Evolutionary conservation across 1,284 basidiomycete genomes (phyloP).

Genomic region (Moesziomyces sp.): DNA sequence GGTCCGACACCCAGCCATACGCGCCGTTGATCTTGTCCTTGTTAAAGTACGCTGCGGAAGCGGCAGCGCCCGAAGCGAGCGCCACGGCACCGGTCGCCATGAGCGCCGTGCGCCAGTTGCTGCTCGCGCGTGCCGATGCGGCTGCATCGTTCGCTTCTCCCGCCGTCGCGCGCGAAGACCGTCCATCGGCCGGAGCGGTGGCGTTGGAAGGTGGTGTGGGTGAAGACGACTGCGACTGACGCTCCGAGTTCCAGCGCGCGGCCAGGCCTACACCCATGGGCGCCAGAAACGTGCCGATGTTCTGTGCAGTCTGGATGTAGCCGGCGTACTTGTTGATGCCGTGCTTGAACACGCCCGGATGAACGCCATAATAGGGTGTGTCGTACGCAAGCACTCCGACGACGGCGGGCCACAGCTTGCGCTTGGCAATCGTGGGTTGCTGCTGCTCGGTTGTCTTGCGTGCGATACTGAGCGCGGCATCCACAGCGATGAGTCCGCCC

Average conservation of each 20-base stretch:
- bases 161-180: slow-evolving; percentile 27
- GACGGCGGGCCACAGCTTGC: slow-evolving; percentile 82
- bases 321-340: slow-evolving; percentile 79
- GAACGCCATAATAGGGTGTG: slow-evolving; percentile 75
- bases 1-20: slow-evolving; percentile 79
- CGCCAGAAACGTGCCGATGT: slow-evolving; percentile 69
- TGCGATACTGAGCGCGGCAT: slow-evolving; percentile 73
- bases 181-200: slow-evolving; percentile 7
- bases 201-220: slow-evolving; percentile 40
- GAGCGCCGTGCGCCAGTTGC: slow-evolving; percentile 32
- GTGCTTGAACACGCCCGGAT: slow-evolving; percentile 88
- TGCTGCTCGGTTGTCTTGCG: slow-evolving; percentile 24
- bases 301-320: slow-evolving; percentile 77
- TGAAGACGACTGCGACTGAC: slow-evolving; percentile 18
- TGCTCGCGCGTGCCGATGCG: slow-evolving; percentile 14
- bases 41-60: slow-evolving; percentile 74
- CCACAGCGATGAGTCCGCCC: slow-evolving; percentile 76
- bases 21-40: slow-evolving; percentile 71
- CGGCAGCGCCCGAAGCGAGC: slow-evolving; percentile 81
- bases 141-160: slow-evolving; percentile 5
- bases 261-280: slow-evolving; percentile 72
- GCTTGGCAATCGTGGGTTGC: slow-evolving; percentile 5
- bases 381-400: slow-evolving; percentile 86
- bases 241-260: slow-evolving; percentile 64
- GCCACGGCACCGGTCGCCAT: slow-evolving; percentile 73